phyloP scores from a whole-genome alignment of 257 asterid genomes.

The Echium plantagineum region DNA sequence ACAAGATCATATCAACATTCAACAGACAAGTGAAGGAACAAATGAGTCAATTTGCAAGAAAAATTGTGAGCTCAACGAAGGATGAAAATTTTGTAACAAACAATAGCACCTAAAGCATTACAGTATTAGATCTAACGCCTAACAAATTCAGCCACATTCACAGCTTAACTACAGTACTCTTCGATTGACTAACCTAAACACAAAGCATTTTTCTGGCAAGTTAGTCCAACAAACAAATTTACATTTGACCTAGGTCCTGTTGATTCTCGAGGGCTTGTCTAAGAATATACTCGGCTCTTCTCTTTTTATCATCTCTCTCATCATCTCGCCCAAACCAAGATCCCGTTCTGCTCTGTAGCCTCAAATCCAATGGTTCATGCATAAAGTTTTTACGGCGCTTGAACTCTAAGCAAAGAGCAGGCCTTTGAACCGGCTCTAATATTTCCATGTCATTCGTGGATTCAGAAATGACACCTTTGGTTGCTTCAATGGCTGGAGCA shows the following conservation, averaged over 20 bases:
- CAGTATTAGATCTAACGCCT: conserved; percentile 30
- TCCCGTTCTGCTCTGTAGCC: conserved; percentile 47
- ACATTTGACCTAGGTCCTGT: conserved; percentile 81
- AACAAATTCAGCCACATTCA: conserved; percentile 1
- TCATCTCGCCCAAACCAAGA: conserved; percentile 68
- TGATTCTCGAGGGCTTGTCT: conserved; percentile 65
- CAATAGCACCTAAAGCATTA: conserved; percentile 39
- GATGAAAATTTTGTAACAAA: conserved; percentile 21
- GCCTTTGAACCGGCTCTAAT: conserved; percentile 42
- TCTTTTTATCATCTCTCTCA: conserved; percentile 83
- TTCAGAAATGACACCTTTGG: conserved; percentile 64
- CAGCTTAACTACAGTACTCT: too few relatives aligned
- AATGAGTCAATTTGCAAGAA: conserved; percentile 9
- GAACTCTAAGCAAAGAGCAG: conserved; percentile 55
- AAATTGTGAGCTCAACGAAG: conserved; percentile 13
- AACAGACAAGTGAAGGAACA: conserved; percentile 1
- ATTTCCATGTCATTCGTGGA: conserved; percentile 6
- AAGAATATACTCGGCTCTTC: conserved; percentile 73
- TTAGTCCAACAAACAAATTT: conserved; percentile 25
- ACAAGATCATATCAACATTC: background rate
- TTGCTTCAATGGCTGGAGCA: conserved; percentile 91
- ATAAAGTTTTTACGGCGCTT: conserved; percentile 55
- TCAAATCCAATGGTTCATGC: conserved; percentile 80
- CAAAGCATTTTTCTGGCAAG: too few relatives aligned
- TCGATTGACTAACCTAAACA: too few relatives aligned